A percentile compares a stretch with the other conserved stretches of the same genome.
Evolutionary conservation across 768 basidiomycete species (phyloP).

Genomic region (Naganishia onofrii): DNA sequence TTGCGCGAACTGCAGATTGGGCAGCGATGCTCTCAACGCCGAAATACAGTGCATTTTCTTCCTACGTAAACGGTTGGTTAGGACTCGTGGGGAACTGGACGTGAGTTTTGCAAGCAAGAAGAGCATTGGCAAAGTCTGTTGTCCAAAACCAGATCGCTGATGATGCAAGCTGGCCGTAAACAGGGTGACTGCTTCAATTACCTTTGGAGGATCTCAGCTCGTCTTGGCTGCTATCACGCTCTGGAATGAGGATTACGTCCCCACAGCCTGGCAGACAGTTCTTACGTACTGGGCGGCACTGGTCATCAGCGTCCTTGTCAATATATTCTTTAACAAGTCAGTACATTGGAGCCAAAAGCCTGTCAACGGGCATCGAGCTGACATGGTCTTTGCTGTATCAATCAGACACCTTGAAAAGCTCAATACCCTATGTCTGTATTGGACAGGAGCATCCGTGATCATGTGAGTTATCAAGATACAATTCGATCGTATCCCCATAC

Average conservation of each 20-base stretch:
- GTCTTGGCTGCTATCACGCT: constrained; percentile 63
- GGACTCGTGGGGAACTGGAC: constrained; percentile 70
- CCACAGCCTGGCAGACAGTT: constrained; percentile 61
- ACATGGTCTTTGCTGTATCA: not conserved
- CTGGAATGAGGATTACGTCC: constrained; percentile 62
- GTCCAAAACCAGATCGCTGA: not conserved
- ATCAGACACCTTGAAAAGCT: constrained; percentile 35
- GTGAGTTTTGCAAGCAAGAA: constrained; percentile 32
- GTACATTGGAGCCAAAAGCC: constrained; percentile 37
- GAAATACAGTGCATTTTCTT: constrained; percentile 57
- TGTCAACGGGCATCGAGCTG: too few relatives aligned
- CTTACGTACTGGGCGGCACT: constrained; percentile 63
- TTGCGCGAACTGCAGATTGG: constrained; percentile 55
- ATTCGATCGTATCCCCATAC: not conserved
- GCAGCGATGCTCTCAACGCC: constrained; percentile 63
- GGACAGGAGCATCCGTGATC: constrained; percentile 58
- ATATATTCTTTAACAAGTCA: constrained; percentile 61
- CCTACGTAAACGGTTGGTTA: constrained; percentile 70
- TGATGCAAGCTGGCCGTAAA: too few relatives aligned
- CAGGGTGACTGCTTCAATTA: constrained; percentile 62
- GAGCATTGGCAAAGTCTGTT: not conserved
- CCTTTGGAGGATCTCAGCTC: constrained; percentile 65
- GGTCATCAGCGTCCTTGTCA: constrained; percentile 57
- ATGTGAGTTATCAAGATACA: constrained; percentile 50
- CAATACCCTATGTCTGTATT: constrained; percentile 62